phyloP scores from a whole-genome alignment of 2,329 filamentous ascomycete species.

The Exophiala oligosperma region DNA sequence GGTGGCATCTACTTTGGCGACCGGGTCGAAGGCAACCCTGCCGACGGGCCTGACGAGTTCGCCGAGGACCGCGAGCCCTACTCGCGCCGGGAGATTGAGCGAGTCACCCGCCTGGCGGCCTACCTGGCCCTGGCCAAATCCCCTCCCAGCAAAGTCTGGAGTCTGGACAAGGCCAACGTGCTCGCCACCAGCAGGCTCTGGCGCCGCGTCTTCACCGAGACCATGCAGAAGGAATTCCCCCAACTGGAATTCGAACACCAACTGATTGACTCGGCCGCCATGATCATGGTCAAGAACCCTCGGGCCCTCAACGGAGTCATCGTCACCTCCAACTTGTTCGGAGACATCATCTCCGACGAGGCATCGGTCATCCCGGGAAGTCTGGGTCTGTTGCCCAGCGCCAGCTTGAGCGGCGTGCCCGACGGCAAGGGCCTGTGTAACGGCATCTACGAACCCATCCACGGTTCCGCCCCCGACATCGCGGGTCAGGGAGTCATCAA shows the following conservation, averaged over 20 bases:
- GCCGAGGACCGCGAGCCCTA: slow-evolving; percentile 88
- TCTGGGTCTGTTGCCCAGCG: slow-evolving; percentile 83
- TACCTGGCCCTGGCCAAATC: slow-evolving; percentile 75
- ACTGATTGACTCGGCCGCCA: slow-evolving; percentile 93
- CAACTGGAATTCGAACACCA: slow-evolving; percentile 82
- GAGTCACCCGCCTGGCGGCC: slow-evolving; percentile 78
- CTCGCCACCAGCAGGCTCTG: slow-evolving; percentile 86
- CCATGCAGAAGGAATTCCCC: slow-evolving; percentile 86
- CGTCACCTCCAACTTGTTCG: slow-evolving; percentile 91
- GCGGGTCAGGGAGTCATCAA: slow-evolving; percentile 89
- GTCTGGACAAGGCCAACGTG: slow-evolving; percentile 94
- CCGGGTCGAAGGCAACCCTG: slow-evolving; percentile 69
- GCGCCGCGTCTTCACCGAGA: slow-evolving; percentile 81
- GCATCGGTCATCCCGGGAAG: slow-evolving; percentile 91
- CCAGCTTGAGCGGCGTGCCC: slow-evolving; percentile 81
- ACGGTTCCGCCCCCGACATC: slow-evolving; percentile 92
- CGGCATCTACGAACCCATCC: slow-evolving; percentile 97
- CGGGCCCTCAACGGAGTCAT: slow-evolving; percentile 83
- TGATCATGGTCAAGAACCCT: slow-evolving; percentile 97
- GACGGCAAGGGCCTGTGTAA: slow-evolving; percentile 67
- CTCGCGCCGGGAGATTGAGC: slow-evolving; percentile 80
- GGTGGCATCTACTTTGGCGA: slow-evolving; percentile 96
- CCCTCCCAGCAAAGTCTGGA: slow-evolving; percentile 78
- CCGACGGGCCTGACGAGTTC: slow-evolving; percentile 59
- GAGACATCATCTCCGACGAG: slow-evolving; percentile 95